phyloP scores from a whole-genome alignment of 345 rosid species.

The Populus simonii region DNA sequence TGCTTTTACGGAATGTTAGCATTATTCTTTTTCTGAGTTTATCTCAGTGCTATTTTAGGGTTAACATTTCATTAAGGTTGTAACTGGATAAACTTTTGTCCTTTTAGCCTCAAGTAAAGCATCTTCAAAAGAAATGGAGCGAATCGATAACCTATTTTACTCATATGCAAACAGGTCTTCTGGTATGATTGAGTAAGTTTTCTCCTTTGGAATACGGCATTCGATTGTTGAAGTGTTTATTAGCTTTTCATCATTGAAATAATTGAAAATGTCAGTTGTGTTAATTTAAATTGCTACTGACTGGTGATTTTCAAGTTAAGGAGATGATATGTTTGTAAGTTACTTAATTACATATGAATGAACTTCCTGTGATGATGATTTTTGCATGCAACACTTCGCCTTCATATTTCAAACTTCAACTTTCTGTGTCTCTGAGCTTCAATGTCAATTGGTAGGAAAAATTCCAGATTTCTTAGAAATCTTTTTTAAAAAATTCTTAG shows the following conservation, averaged over 20 bases:
- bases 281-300: not conserved
- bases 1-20: not conserved
- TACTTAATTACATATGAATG: not conserved
- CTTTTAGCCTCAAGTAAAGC: slow-evolving; percentile 78
- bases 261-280: not conserved
- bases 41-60: not conserved
- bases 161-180: slow-evolving; percentile 70
- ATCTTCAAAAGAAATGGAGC: slow-evolving; percentile 86
- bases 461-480: not conserved
- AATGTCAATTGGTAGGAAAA: not conserved
- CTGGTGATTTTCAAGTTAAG: not conserved
- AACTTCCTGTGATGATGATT: not conserved
- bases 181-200: slow-evolving; percentile 82
- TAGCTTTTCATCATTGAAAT: not conserved
- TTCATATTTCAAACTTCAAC: not conserved
- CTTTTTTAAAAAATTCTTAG: not conserved
- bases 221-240: not conserved
- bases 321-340: not conserved
- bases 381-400: not conserved
- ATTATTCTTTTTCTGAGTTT: not conserved
- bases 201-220: not conserved
- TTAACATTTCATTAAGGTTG: not conserved
- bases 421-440: not conserved
- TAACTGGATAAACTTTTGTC: slow-evolving; percentile 3
- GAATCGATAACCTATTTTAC: slow-evolving; percentile 71